Base-by-base conservation (phyloP, 2,329 filamentous ascomycete species). In the Didymosphaeria variabile region DNA sequence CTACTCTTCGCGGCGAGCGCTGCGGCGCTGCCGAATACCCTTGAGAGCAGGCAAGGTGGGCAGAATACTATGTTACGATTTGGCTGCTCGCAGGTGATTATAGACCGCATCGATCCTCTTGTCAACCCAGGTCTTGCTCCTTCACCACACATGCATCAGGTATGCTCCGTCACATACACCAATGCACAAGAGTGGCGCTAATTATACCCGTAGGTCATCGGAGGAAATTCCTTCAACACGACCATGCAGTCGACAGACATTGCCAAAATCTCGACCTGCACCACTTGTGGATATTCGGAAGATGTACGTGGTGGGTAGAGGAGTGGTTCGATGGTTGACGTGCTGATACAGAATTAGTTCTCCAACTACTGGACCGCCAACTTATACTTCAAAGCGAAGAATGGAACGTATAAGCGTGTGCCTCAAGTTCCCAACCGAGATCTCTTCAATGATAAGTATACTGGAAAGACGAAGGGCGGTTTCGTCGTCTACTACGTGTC, bases 401-500 rank as follows among this genome's bases (percentile, higher is more conserved):
- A 72, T 36, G 72, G 72, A 13, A 73, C 79, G 2, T 82, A 71
- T 67, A 81, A 82, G 67, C 72, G 80, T 73, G 73, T 79, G 1
- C 70, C 69, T 21, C 70, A 73, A 32, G 44, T 75, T 9, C 71
- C 72, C 0, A 74, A 74, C 57, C 51, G 57, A 69, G 81, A 68
- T 77, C 73, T 74, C 8, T 76, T 76, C 65, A 66, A 68, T 32
- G 73, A 76, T 54, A 73, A 68, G 47, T 76, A 72, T 61, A 76
- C 73, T 1, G 66, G 65, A 0, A 65, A 70, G 36, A 76, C 73
- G 2, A 68, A 73, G 3, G 81, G 81, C 1, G 80, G 81, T 6
- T 78, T 82, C 59, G 80, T 79, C 0, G 80, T 84, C 9, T 84
- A 84, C 75, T 83, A 84, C 62, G 79, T 83, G 38, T 81, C 80